phyloP scores from a whole-genome alignment of 495 filamentous ascomycete species.

The Penicillium odoratum region DNA sequence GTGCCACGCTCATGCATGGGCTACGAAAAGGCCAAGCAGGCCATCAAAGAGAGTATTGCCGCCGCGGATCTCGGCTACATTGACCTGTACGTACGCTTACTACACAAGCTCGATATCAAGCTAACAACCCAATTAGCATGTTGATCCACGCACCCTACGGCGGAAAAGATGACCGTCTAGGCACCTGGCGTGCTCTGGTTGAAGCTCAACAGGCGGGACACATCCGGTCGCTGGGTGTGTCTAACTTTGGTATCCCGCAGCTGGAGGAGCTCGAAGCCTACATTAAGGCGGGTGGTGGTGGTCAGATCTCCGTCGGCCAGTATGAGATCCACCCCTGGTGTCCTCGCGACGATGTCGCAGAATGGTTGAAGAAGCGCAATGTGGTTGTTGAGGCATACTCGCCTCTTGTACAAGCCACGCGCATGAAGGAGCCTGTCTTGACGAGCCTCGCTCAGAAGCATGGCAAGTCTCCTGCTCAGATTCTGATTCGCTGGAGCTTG shows the following conservation, averaged over 20 bases:
- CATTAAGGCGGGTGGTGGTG: slow-evolving; percentile 71
- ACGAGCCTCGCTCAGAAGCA: slow-evolving; percentile 64
- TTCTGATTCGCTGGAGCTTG: slow-evolving; percentile 83
- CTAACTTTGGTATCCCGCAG: slow-evolving; percentile 56
- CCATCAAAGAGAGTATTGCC: slow-evolving; percentile 49
- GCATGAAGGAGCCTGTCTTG: slow-evolving; percentile 65
- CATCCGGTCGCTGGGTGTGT: slow-evolving; percentile 55
- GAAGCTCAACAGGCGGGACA: slow-evolving; percentile 55
- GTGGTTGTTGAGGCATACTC: slow-evolving; percentile 79
- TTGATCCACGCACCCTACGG: slow-evolving; percentile 59
- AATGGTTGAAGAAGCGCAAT: slow-evolving; percentile 69
- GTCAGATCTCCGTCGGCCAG: slow-evolving; percentile 78
- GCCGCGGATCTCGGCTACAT: slow-evolving; percentile 53
- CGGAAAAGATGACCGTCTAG: slow-evolving; percentile 48
- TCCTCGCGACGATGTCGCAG: slow-evolving; percentile 69
- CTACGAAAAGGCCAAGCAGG: slow-evolving; percentile 52
- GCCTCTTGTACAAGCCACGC: slow-evolving; percentile 68
- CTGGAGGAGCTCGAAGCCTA: slow-evolving; percentile 67
- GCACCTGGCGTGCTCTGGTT: slow-evolving; percentile 55
- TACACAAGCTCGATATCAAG: background rate
- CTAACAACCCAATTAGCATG: slow-evolving; percentile 28
- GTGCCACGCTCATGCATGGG: slow-evolving; percentile 44
- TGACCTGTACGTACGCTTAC: slow-evolving; percentile 42
- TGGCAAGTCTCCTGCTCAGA: slow-evolving; percentile 71
- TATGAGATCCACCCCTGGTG: slow-evolving; percentile 92